Evolutionary conservation across 2,329 filamentous ascomycete species (phyloP).

Genomic region (Colletotrichum simmondsii): DNA sequence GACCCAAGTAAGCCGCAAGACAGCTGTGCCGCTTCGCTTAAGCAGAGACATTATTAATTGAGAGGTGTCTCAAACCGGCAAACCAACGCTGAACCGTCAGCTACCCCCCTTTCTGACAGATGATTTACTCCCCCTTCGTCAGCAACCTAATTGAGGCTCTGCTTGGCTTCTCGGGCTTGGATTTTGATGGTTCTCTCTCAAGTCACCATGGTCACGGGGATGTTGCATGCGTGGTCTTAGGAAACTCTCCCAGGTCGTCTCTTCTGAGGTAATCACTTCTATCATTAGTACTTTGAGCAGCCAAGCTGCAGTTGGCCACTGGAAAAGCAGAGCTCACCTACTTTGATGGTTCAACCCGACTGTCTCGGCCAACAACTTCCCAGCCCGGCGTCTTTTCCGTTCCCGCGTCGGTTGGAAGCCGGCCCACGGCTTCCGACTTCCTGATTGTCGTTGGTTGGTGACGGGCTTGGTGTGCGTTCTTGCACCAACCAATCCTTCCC

Average conservation of each 20-base stretch:
- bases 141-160: background rate
- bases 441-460: conserved; percentile 1
- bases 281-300: background rate
- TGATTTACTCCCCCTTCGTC: background rate
- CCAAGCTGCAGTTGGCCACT: background rate
- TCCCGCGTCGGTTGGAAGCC: background rate
- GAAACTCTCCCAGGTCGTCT: background rate
- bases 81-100: background rate
- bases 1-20: background rate
- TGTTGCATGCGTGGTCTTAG: background rate
- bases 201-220: background rate
- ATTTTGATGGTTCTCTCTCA: background rate
- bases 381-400: conserved; percentile 3
- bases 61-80: background rate
- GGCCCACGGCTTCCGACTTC: background rate
- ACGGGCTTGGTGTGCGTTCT: background rate
- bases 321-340: background rate
- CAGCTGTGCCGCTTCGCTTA: background rate
- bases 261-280: background rate
- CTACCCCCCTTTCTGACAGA: background rate
- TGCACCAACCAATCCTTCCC: background rate
- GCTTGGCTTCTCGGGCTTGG: background rate
- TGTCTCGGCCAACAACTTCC: conserved; percentile 10
- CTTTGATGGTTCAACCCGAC: background rate
- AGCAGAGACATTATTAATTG: background rate